Evolutionary conservation across 139 green algal genomes (phyloP), one percentile per base, ranked within the genome.

Genomic region (Tetradesmus obliquus): DNA sequence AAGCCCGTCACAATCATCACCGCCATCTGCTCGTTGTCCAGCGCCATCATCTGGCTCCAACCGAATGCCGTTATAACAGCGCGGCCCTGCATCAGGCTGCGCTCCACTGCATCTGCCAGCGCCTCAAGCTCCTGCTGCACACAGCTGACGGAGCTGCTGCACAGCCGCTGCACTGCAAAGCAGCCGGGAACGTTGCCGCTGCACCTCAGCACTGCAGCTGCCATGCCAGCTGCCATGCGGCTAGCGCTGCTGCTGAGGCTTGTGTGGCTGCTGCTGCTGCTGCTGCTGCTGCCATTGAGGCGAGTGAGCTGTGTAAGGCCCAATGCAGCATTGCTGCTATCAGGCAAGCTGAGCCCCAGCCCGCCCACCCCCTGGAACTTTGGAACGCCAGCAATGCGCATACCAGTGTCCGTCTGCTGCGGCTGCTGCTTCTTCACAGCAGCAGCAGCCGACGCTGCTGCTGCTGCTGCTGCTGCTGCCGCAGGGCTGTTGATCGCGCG

Each of bases 31-130:
- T 0, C n/a, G 1, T 82, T 53, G 15, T 53, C 76, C 53, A 55
- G 76, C 76, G 76, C 76, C 76, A 82, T 82, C n/a, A 53, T 82
- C 24, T 55, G 76, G 15, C n/a, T 82, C n/a, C 76, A 82, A 17
- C 76, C n/a, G 20, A 53, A 76, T 24, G 66, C 66, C 15, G 66
- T 76, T 76, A 24, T 76, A n/a, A n/a, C 66, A 3, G 66, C 66
- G n/a, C 66, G 66, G 1, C 66, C 66, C 66, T 76, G 66, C 66
- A 76, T 76, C 66, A 76, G 5, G 17, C 66, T 76, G 66, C 66
- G 66, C 66, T 76, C 66, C 20, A 82, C 76, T 51, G 76, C n/a
- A 53, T 53, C 76, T 82, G 76, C 76, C 7, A 82, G 7, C 6
- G 20, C 76, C 76, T 53, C 76, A 7, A 55, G 6, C 76, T 51